These are phyloP conservation scores for Blastobotrys serpentis DNA, from an alignment of 1,139 yeast species.

Conservation along the genomic window DNA sequence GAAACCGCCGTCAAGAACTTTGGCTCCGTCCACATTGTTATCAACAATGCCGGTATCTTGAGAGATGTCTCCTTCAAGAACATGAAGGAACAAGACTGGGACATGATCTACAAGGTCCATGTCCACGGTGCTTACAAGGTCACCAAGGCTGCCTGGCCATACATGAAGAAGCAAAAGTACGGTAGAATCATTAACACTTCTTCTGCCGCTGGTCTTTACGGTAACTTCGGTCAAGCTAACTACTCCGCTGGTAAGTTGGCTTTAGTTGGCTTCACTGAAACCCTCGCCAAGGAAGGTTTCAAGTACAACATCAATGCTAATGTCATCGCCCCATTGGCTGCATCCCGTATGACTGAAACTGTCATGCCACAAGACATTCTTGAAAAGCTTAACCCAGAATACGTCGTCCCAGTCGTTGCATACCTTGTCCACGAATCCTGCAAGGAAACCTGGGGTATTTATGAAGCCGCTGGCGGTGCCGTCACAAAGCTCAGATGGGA, in stretches of 20 bases:
- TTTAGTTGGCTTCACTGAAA: slow-evolving; percentile 86
- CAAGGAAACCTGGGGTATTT: slow-evolving; percentile 65
- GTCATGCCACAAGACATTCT: slow-evolving; percentile 83
- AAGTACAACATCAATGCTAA: slow-evolving; percentile 82
- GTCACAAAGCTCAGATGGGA: slow-evolving; percentile 94
- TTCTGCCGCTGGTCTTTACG: slow-evolving; percentile 95
- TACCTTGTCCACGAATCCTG: slow-evolving; percentile 68
- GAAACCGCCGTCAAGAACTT: slow-evolving; percentile 82
- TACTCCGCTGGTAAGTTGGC: slow-evolving; percentile 94
- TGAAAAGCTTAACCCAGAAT: slow-evolving; percentile 79
- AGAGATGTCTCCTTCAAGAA: slow-evolving; percentile 67
- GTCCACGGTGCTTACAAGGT: slow-evolving; percentile 84
- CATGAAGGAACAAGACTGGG: slow-evolving; percentile 79
- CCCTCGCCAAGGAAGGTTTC: slow-evolving; percentile 90
- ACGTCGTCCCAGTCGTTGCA: slow-evolving; percentile 85
- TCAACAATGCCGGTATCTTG: slow-evolving; percentile 94
- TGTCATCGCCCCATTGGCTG: slow-evolving; percentile 90
- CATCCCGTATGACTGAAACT: slow-evolving; percentile 93
- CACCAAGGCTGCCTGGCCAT: slow-evolving; percentile 91
- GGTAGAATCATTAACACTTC: slow-evolving; percentile 92
- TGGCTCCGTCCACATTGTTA: slow-evolving; percentile 84
- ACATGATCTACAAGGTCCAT: slow-evolving; percentile 81
- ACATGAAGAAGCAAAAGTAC: slow-evolving; percentile 75
- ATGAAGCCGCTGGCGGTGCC: slow-evolving; percentile 93
- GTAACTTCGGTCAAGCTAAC: slow-evolving; percentile 96